These are phyloP conservation scores for Myriosclerotinia duriaeana DNA, from an alignment of 2,329 filamentous ascomycete genomes.

Conservation along the genomic window DNA sequence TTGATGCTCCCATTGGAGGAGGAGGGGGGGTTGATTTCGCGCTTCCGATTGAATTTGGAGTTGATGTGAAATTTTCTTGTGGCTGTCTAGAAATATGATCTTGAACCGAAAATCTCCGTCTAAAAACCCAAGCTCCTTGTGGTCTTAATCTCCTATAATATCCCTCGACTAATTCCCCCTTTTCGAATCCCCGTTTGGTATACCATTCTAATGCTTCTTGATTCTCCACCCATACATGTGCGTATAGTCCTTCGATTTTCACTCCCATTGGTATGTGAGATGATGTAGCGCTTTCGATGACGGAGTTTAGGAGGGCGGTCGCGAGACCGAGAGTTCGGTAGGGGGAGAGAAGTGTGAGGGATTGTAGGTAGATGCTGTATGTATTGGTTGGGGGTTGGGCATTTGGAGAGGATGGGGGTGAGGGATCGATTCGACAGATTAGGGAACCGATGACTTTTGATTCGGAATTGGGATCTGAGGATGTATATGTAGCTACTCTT, in stretches of 20 bases:
- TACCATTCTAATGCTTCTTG: constrained; percentile 65
- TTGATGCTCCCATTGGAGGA: constrained; percentile 16
- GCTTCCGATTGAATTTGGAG: constrained; percentile 53
- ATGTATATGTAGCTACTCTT: constrained; percentile 55
- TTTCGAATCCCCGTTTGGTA: constrained; percentile 54
- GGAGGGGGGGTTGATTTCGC: constrained; percentile 37
- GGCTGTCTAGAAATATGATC: constrained; percentile 31
- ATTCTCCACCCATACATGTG: constrained; percentile 69
- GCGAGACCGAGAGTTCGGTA: constrained; percentile 61
- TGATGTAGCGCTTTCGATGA: constrained; percentile 29
- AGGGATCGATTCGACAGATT: constrained; percentile 60
- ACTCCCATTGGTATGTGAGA: constrained; percentile 22
- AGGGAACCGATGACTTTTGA: constrained; percentile 60
- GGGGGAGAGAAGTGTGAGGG: constrained; percentile 61
- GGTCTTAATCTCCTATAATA: constrained; percentile 65
- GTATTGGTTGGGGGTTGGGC: constrained; percentile 29
- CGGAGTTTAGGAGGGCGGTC: constrained; percentile 50
- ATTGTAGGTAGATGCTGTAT: constrained; percentile 63
- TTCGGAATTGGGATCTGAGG: constrained; percentile 22
- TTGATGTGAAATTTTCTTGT: constrained; percentile 43
- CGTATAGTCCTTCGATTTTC: constrained; percentile 51
- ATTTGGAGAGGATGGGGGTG: constrained; percentile 28
- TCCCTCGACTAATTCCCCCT: constrained; percentile 48
- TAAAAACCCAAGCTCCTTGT: constrained; percentile 60
- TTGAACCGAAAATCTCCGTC: constrained; percentile 42